These are phyloP conservation scores for Saturnispora quitensis DNA, from an alignment of 805 yeast genomes.

Conservation along the genomic window DNA sequence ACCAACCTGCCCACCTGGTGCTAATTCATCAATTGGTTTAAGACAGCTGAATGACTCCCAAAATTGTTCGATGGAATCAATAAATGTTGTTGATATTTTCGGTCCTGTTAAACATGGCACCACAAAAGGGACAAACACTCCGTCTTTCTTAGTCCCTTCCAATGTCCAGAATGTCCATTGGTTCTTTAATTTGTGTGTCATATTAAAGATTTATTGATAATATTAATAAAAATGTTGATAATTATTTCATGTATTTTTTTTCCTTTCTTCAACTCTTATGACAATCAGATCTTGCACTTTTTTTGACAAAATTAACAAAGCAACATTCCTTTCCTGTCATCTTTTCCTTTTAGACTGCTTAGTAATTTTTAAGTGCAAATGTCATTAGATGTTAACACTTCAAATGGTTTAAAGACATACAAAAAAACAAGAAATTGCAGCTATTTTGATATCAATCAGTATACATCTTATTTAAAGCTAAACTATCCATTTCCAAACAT, in stretches of 20 bases:
- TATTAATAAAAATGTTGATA: background rate
- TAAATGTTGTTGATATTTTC: constrained; percentile 9
- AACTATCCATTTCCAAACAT: constrained; percentile 5
- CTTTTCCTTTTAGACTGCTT: background rate
- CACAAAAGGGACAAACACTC: background rate
- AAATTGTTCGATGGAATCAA: constrained; percentile 45
- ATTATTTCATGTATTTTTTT: background rate
- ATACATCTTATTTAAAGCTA: background rate
- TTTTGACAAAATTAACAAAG: background rate
- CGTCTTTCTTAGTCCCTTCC: background rate
- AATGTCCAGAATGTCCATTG: constrained; percentile 1
- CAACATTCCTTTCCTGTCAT: background rate
- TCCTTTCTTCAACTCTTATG: background rate
- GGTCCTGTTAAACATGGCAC: background rate
- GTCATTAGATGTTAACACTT: background rate
- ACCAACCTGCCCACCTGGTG: constrained; percentile 43
- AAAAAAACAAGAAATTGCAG: background rate
- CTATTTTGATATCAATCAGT: background rate
- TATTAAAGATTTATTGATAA: background rate
- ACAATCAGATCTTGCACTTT: background rate
- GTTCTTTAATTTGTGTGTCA: background rate
- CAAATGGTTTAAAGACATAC: background rate
- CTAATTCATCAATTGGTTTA: constrained; percentile 31
- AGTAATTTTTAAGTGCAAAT: background rate
- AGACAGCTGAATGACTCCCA: constrained; percentile 37